A percentile compares a stretch with the other conserved stretches of the same genome.
Evolutionary conservation across 202 grass and related monocot genomes (phyloP).

Genomic region (Dendrocalamus latiflorus): DNA sequence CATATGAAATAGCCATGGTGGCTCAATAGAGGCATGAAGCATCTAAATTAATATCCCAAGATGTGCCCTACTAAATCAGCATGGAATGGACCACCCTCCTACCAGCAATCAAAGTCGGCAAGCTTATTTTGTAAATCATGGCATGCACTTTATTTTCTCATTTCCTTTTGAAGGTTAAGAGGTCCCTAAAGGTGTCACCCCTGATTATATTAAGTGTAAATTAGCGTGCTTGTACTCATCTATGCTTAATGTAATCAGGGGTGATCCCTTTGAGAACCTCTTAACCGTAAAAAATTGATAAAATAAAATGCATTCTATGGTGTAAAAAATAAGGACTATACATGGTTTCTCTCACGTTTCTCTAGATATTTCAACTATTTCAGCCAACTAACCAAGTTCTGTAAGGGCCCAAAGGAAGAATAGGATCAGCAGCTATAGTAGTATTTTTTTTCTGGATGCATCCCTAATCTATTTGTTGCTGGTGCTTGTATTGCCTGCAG

Average conservation of each 20-base stretch:
- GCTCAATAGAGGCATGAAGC: not conserved
- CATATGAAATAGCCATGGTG: conserved; percentile 16
- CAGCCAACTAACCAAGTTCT: no score
- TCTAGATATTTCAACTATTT: conserved; percentile 12
- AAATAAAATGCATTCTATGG: conserved; percentile 2
- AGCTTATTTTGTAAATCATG: conserved; percentile 12
- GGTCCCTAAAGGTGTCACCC: not conserved
- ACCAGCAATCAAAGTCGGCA: conserved; percentile 20
- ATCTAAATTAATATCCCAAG: conserved; percentile 29
- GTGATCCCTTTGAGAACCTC: not conserved
- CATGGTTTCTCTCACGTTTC: conserved; percentile 1
- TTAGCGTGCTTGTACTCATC: not conserved
- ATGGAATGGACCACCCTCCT: conserved; percentile 35
- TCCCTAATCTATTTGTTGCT: conserved; percentile 18
- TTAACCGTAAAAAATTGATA: not conserved
- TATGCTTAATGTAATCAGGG: not conserved
- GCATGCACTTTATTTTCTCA: not conserved
- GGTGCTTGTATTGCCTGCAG: conserved; percentile 35
- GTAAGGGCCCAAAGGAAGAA: not conserved
- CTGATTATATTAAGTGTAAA: not conserved
- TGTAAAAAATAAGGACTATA: not conserved
- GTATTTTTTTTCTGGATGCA: not conserved
- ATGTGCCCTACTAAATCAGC: conserved; percentile 32
- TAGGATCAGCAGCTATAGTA: not conserved
- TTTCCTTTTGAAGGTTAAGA: not conserved